Evolutionary conservation across 352 stramenopile species (phyloP).

Genomic region (Thalassiosira sp.): DNA sequence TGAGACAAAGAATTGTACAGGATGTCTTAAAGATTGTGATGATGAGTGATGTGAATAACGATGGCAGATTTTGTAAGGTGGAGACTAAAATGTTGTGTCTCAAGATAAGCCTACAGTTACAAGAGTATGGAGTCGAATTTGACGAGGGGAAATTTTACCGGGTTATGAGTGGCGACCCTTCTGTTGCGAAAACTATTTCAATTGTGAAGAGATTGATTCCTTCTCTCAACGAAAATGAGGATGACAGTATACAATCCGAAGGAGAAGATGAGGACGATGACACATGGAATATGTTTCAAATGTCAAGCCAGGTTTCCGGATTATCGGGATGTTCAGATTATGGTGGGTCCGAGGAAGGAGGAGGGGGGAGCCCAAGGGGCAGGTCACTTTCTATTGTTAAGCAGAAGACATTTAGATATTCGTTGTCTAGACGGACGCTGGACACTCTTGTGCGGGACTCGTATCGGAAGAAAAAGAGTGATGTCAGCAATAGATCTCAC

Average conservation of each 20-base stretch:
- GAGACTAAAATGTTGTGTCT: slow-evolving; percentile 23
- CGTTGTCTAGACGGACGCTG: no score
- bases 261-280: slow-evolving; percentile 25
- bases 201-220: slow-evolving; percentile 38
- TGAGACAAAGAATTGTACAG: slow-evolving; percentile 33
- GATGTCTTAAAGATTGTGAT: slow-evolving; percentile 42
- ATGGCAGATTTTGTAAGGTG: slow-evolving; percentile 23
- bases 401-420: no score
- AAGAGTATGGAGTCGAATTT: slow-evolving; percentile 27
- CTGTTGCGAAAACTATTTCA: slow-evolving; percentile 12
- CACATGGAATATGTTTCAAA: slow-evolving; percentile 44
- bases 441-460: no score
- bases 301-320: no score
- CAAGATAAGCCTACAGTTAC: slow-evolving; percentile 26
- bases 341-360: no score
- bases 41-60: slow-evolving; percentile 26
- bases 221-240: background rate
- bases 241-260: slow-evolving; percentile 3
- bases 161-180: slow-evolving; percentile 23
- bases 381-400: no score
- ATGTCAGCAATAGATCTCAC: no score
- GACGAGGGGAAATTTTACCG: slow-evolving; percentile 42
- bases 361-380: no score
- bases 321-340: no score
- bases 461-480: no score